These are phyloP conservation scores for Leptomonas seymouri DNA, from an alignment of 208 protist species.

Conservation along the genomic window DNA sequence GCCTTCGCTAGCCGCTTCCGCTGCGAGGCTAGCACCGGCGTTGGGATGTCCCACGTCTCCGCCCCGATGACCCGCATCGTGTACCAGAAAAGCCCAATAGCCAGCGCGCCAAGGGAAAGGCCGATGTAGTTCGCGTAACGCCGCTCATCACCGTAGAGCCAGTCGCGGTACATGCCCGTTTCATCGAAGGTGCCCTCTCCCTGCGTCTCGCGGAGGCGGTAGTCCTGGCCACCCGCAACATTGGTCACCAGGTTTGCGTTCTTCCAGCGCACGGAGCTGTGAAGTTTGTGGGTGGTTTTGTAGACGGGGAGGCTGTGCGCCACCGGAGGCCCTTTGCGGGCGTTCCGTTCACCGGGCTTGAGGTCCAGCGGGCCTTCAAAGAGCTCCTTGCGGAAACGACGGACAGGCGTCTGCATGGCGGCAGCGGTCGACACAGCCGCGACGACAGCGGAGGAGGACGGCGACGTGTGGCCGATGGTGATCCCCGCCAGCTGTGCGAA, in stretches of 20 bases:
- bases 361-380: slow-evolving; percentile 85
- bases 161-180: slow-evolving; percentile 89
- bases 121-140: slow-evolving; percentile 90
- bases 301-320: slow-evolving; percentile 87
- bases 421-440: too few relatives aligned
- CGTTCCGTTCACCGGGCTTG: slow-evolving; percentile 70
- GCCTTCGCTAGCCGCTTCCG: slow-evolving; percentile 47
- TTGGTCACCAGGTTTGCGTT: slow-evolving; percentile 85
- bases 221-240: slow-evolving; percentile 83
- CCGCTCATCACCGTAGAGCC: slow-evolving; percentile 89
- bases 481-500: not conserved
- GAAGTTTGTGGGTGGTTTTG: slow-evolving; percentile 86
- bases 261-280: slow-evolving; percentile 86
- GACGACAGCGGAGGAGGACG: not conserved
- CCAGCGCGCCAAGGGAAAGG: slow-evolving; percentile 47
- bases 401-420: slow-evolving; percentile 29
- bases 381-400: slow-evolving; percentile 78
- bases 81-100: slow-evolving; percentile 81
- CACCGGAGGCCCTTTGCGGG: slow-evolving; percentile 81
- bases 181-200: slow-evolving; percentile 85
- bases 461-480: not conserved
- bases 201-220: slow-evolving; percentile 82
- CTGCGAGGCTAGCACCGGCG: slow-evolving; percentile 78
- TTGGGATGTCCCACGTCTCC: slow-evolving; percentile 89
- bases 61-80: slow-evolving; percentile 78